Conservation (phyloP, 2,329 filamentous ascomycete genomes). For the Parascedosporium putredinis region DNA sequence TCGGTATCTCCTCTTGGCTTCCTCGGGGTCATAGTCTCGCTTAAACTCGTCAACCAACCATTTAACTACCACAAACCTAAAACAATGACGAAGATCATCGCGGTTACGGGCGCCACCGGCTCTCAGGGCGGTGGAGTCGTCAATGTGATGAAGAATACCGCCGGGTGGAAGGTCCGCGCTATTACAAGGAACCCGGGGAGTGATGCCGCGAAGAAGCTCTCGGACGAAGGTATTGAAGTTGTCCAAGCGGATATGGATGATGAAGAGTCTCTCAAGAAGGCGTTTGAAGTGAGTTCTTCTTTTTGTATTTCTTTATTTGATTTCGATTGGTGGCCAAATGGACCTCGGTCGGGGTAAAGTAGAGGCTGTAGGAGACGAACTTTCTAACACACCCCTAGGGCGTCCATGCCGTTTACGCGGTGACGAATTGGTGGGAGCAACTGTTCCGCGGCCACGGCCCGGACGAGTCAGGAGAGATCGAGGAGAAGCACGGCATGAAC, state of each 20-base stretch:
- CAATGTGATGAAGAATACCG: slow-evolving; percentile 6
- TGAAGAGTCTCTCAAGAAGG: slow-evolving; percentile 24
- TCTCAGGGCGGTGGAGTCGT: slow-evolving; percentile 42
- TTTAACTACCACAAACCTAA: too few relatives aligned
- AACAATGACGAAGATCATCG: slow-evolving; percentile 25
- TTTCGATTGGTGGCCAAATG: neutral
- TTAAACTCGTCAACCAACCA: too few relatives aligned
- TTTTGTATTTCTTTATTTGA: neutral
- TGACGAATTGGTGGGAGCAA: slow-evolving; percentile 45
- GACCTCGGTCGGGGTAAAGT: too few relatives aligned
- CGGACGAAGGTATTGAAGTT: slow-evolving; percentile 30
- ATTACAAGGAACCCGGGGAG: slow-evolving; percentile 35
- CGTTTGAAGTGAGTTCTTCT: slow-evolving; percentile 21
- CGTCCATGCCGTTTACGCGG: slow-evolving; percentile 40
- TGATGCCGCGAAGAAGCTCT: slow-evolving; percentile 27
- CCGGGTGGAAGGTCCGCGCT: slow-evolving; percentile 28
- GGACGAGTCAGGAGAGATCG: slow-evolving; percentile 23
- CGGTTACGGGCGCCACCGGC: slow-evolving; percentile 37
- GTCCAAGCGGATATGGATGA: slow-evolving; percentile 34
- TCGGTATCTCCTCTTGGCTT: too few relatives aligned
- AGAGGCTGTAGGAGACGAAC: too few relatives aligned
- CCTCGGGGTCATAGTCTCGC: too few relatives aligned
- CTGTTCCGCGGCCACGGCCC: slow-evolving; percentile 24
- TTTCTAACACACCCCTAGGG: slow-evolving; percentile 14
- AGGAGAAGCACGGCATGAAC: slow-evolving; percentile 28